Percentiles rank a stretch among this genome's conserved stretches.
Conservation (phyloP, 192 early-diverging fungal species). For the Oehlia diaphana region DNA sequence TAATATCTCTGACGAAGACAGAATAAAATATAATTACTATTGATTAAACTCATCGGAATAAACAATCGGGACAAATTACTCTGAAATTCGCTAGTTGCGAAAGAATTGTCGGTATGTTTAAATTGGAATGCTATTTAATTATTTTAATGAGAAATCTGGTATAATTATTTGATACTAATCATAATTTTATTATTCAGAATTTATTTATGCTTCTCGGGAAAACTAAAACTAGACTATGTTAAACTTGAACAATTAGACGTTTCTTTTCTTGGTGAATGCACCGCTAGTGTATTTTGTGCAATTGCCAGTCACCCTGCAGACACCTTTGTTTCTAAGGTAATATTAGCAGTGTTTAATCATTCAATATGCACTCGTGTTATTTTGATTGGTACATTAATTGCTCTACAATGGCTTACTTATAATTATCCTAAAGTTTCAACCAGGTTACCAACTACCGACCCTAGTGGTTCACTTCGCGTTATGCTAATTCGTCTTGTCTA, state of each 20-base stretch:
- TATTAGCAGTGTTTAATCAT: too few relatives aligned
- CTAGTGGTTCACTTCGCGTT: neutral
- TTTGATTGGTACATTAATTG: slow-evolving; percentile 92
- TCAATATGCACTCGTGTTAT: slow-evolving; percentile 68
- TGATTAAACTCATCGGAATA: too few relatives aligned
- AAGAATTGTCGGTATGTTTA: slow-evolving; percentile 50
- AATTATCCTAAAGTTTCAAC: slow-evolving; percentile 41
- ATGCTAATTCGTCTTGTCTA: too few relatives aligned
- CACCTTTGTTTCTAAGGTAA: slow-evolving; percentile 67
- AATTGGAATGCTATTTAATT: too few relatives aligned
- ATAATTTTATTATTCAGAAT: slow-evolving; percentile 32
- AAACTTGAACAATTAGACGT: slow-evolving; percentile 74
- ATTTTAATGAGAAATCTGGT: too few relatives aligned
- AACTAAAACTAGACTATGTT: slow-evolving; percentile 69
- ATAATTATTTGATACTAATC: neutral
- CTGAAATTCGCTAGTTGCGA: slow-evolving; percentile 85
- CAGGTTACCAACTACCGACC: slow-evolving; percentile 12
- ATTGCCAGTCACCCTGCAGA: slow-evolving; percentile 91
- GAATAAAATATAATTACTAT: too few relatives aligned
- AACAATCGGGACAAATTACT: too few relatives aligned
- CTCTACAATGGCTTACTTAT: slow-evolving; percentile 82
- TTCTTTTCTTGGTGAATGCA: slow-evolving; percentile 82
- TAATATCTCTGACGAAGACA: too few relatives aligned
- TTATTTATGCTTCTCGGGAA: slow-evolving; percentile 65
- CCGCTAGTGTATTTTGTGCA: slow-evolving; percentile 86